phyloP scores from a whole-genome alignment of 2,329 filamentous ascomycete genomes.

The Escovopsis sp. region DNA sequence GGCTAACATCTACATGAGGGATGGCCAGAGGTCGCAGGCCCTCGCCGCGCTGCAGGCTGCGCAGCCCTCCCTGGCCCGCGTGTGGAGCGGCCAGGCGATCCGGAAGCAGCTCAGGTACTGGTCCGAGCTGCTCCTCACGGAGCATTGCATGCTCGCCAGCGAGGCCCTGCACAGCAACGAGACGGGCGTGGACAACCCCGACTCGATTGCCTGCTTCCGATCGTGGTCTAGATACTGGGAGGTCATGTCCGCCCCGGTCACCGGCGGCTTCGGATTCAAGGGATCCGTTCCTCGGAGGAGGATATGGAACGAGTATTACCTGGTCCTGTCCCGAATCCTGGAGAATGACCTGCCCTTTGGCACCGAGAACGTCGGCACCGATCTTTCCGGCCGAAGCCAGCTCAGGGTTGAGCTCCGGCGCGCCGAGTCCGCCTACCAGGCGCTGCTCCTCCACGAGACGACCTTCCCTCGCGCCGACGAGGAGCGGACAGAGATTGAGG shows the following conservation, averaged over 20 bases:
- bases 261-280: constrained; percentile 42
- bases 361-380: constrained; percentile 27
- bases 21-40: constrained; percentile 39
- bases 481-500: constrained; percentile 63
- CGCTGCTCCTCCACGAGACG: constrained; percentile 61
- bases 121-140: constrained; percentile 64
- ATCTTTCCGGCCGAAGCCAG: constrained; percentile 43
- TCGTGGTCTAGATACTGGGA: constrained; percentile 61
- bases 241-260: constrained; percentile 27
- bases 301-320: constrained; percentile 79
- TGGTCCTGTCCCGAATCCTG: constrained; percentile 61
- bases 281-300: constrained; percentile 46
- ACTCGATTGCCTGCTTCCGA: constrained; percentile 42
- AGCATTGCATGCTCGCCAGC: constrained; percentile 56
- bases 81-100: constrained; percentile 35
- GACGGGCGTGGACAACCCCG: constrained; percentile 34
- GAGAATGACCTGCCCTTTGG: constrained; percentile 49
- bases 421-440: constrained; percentile 68
- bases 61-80: constrained; percentile 43
- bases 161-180: constrained; percentile 39
- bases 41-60: constrained; percentile 52
- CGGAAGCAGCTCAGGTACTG: constrained; percentile 58
- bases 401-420: constrained; percentile 65
- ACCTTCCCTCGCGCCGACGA: constrained; percentile 75
- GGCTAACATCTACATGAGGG: constrained; percentile 45